Evolutionary conservation across 148 eudicot genomes (phyloP), one percentile per base, ranked within the genome.

Genomic region (Limonium bicolor): DNA sequence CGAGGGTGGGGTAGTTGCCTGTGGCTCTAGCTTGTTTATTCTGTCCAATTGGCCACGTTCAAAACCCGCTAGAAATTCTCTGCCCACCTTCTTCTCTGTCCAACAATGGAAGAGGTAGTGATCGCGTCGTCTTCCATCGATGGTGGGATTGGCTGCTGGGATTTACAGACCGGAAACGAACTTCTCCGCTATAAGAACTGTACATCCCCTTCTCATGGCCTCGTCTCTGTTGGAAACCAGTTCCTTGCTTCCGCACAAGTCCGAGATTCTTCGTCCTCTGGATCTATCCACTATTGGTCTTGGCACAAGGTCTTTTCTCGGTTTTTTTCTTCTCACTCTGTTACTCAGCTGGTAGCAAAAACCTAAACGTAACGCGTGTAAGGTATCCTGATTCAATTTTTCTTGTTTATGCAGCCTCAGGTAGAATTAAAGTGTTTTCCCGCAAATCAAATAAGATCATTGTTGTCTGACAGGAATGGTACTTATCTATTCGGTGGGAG

Each of bases 361-460:
- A n/a, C n/a, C n/a, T n/a, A n/a, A n/a, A n/a, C n/a, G n/a, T n/a
- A n/a, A n/a, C n/a, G n/a, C n/a, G n/a, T n/a, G n/a, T n/a, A n/a
- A n/a, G n/a, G n/a, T n/a, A n/a, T n/a, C n/a, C n/a, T n/a, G n/a
- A n/a, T n/a, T n/a, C n/a, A n/a, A n/a, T n/a, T 48, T 10, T 33
- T 22, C n/a, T 20, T 39, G 10, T n/a, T n/a, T 33, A 3, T 64
- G 55, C 74, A 87, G 96, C 86, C 94, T 46, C 94, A 82, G 39
- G 73, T 70, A 18, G 94, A 82, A 69, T 85, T 76, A 2, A 82
- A 77, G 76, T 71, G 88, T 46, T 87, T 82, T 50, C 96, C 94
- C 2, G 70, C 78, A 0, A 93, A 87, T 59, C 71, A 77, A 0
- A 76, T 82, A n/a, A 78, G 67, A 58, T 77, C 94, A 0, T 65